These are phyloP conservation scores for Austroboletus festivus DNA, from an alignment of 768 basidiomycete species.

Conservation along the genomic window DNA sequence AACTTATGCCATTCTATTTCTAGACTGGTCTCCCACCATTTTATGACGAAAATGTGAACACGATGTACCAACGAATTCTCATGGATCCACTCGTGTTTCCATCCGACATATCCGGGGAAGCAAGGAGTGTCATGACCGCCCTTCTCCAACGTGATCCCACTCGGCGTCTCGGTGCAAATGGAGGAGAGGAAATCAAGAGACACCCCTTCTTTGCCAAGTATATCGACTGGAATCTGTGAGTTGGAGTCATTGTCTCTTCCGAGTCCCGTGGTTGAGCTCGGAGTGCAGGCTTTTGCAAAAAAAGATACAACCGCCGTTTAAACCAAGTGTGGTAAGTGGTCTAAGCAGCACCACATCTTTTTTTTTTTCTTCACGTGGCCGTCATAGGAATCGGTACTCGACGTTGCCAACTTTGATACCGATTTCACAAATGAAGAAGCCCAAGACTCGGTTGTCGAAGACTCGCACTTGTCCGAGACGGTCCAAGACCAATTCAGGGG, in stretches of 20 bases:
- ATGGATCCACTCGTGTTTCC: conserved; percentile 30
- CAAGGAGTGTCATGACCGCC: conserved; percentile 49
- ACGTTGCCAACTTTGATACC: conserved; percentile 96
- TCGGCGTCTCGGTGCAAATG: conserved; percentile 88
- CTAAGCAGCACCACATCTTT: too few relatives aligned
- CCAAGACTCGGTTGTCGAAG: conserved; percentile 60
- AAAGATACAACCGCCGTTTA: conserved; percentile 97
- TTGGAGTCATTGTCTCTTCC: too few relatives aligned
- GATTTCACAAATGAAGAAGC: conserved; percentile 96
- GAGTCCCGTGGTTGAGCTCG: too few relatives aligned
- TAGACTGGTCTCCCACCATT: conserved; percentile 95
- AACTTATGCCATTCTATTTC: conserved; percentile 98
- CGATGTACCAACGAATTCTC: conserved; percentile 93
- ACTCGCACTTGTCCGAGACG: conserved; percentile 81
- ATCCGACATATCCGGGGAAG: conserved; percentile 15
- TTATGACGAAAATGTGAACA: conserved; percentile 98
- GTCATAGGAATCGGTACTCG: conserved; percentile 98
- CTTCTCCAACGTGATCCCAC: conserved; percentile 98
- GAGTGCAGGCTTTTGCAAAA: too few relatives aligned
- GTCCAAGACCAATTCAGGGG: conserved; percentile 97
- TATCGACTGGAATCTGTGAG: conserved; percentile 86
- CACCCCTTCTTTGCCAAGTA: conserved; percentile 90
- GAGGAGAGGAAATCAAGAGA: conserved; percentile 91
- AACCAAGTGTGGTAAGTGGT: conserved; percentile 94
- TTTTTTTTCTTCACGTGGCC: too few relatives aligned